Conservation (phyloP, 129 eudicot species). For the Deinandra increscens region DNA sequence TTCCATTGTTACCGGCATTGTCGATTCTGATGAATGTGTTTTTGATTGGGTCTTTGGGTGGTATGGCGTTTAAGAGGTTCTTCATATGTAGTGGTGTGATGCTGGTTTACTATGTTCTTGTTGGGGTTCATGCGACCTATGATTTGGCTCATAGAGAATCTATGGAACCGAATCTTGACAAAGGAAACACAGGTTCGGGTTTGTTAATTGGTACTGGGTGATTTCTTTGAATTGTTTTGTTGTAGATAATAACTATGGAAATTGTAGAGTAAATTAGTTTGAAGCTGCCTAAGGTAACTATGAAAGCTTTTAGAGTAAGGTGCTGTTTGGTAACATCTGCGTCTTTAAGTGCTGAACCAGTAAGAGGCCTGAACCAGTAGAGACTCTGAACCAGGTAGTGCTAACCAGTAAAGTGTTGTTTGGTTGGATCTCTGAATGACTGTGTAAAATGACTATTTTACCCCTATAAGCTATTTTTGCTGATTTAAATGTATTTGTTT, state of each 20-base stretch:
- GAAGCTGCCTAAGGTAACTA: background rate
- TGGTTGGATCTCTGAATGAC: too few relatives aligned
- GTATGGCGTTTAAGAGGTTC: constrained; percentile 57
- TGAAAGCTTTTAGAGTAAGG: too few relatives aligned
- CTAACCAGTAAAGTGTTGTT: too few relatives aligned
- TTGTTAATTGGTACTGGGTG: background rate
- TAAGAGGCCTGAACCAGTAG: too few relatives aligned
- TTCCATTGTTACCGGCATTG: constrained; percentile 75
- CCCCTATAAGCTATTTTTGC: too few relatives aligned
- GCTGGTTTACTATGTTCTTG: constrained; percentile 67
- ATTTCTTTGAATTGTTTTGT: background rate
- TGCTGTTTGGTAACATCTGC: too few relatives aligned
- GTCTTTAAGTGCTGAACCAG: too few relatives aligned
- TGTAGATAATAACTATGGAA: constrained; percentile 2
- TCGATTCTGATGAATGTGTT: constrained; percentile 67
- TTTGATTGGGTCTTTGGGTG: constrained; percentile 71
- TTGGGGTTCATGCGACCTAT: constrained; percentile 83
- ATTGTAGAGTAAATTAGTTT: constrained; percentile 6
- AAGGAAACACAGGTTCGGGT: constrained; percentile 28
- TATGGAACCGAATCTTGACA: constrained; percentile 32
- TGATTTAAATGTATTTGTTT: too few relatives aligned
- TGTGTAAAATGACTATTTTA: too few relatives aligned
- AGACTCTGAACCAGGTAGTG: too few relatives aligned
- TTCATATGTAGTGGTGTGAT: constrained; percentile 72
- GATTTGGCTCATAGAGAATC: constrained; percentile 62